These are phyloP conservation scores for Paecilomyces sp. DNA, from an alignment of 2,329 filamentous ascomycete genomes.

Conservation along the genomic window DNA sequence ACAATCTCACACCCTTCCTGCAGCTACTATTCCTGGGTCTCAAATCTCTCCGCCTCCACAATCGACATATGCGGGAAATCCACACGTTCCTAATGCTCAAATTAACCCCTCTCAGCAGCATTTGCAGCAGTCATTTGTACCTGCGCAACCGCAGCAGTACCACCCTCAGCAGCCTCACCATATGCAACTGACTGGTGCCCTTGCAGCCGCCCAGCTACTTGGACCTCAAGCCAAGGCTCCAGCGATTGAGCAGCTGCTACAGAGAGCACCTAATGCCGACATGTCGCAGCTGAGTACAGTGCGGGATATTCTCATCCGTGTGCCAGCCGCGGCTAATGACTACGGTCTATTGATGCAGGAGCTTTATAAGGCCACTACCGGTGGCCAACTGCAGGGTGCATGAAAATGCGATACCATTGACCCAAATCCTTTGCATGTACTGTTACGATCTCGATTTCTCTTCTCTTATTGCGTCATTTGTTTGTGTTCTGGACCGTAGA, in stretches of 20 bases:
- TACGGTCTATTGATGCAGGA: conserved; percentile 36
- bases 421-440: neutral
- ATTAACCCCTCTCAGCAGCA: conserved; percentile 8
- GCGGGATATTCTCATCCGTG: conserved; percentile 57
- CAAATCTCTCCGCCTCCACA: conserved; percentile 18
- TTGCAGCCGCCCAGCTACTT: conserved; percentile 56
- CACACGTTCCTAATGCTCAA: conserved; percentile 11
- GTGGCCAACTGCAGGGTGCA: conserved; percentile 18
- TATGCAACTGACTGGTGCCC: conserved; percentile 40
- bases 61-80: conserved; percentile 10
- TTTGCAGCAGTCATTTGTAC: conserved; percentile 2
- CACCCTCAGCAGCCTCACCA: conserved; percentile 15
- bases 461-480: conserved; percentile 2
- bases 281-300: conserved; percentile 70
- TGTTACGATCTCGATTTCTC: conserved; percentile 12
- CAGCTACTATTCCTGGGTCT: conserved; percentile 9
- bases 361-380: conserved; percentile 28
- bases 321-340: conserved; percentile 59
- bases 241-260: conserved; percentile 62
- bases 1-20: conserved; percentile 17
- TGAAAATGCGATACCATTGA: conserved; percentile 5
- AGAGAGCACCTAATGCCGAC: conserved; percentile 61
- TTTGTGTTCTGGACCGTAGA: neutral
- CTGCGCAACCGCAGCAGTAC: conserved; percentile 14
- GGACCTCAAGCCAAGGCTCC: conserved; percentile 56